Base-by-base conservation (phyloP, 441 rosid genomes). In the Mallotus repandus region DNA sequence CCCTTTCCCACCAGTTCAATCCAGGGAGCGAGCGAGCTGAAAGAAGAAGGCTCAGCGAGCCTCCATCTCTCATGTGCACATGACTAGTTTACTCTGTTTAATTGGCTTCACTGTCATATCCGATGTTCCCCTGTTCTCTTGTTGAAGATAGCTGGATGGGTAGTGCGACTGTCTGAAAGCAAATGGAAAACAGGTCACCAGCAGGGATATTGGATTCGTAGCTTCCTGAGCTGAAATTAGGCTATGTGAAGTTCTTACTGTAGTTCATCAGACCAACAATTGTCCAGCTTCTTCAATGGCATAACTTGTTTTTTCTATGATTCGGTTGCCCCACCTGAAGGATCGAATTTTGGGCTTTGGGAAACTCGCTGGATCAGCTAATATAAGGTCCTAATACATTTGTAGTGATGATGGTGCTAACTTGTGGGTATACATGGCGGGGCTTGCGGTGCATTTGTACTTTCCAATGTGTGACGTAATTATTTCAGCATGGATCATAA, bases 241-340 rank as follows among this genome's bases (percentile, higher is more conserved):
- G 29, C 53, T 52, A 45, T 11, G 53, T 43, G 54, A 45, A 69
- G 63, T 69, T 29, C 56, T 41, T 49, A n/a, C 59, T 0, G 19
- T 41, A 18, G 49, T 54, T 38, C 48, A 15, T 46, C 43, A 12
- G 9, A 9, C 43, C 9, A 60, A 25, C 18, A 4, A 60, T 14
- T 71, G 12, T 49, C 18, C 61, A 50, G 48, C 77, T n/a, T 63
- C 58, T 70, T 76, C 9, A 12, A 52, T 7, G 74, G 64, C 60
- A 56, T 19, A 46, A 55, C 32, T 14, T 22, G 65, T n/a, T 55
- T 11, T 72, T 45, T 32, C n/a, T n/a, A 38, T 3, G 21, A 11
- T 72, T 61, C 22, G 18, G 45, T 73, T 43, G 63, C 71, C 56
- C 46, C 73, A 11, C 16, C 25, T 22, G 25, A 13, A 22, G n/a